Conservation (phyloP, 768 basidiomycete species). For the Cytidiella melzeri region DNA sequence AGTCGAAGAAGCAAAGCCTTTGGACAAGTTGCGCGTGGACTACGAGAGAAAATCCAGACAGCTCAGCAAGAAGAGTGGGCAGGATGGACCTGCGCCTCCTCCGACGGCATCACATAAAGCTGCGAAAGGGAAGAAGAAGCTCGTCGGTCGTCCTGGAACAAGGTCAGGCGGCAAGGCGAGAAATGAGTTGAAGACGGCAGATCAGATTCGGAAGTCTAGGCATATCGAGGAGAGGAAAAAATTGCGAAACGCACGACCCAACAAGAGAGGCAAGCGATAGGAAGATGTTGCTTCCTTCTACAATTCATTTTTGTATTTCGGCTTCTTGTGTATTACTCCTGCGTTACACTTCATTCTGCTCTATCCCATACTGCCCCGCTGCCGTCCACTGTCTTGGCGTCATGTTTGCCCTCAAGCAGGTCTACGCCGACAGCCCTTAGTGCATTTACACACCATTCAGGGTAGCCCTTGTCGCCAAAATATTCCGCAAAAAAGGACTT, state of each 20-base stretch:
- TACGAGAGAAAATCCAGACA: constrained; percentile 72
- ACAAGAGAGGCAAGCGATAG: constrained; percentile 37
- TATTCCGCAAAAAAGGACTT: constrained; percentile 70
- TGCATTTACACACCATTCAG: constrained; percentile 86
- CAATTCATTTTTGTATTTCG: background rate
- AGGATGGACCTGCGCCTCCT: constrained; percentile 22
- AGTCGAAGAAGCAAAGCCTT: constrained; percentile 56
- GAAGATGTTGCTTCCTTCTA: background rate
- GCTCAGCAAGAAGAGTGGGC: constrained; percentile 48
- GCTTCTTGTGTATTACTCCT: background rate
- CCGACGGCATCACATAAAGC: constrained; percentile 15
- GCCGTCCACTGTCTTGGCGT: constrained; percentile 49
- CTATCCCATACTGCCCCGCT: constrained; percentile 81
- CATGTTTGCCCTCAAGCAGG: constrained; percentile 49
- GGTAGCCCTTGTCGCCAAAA: constrained; percentile 74
- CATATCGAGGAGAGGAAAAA: constrained; percentile 57
- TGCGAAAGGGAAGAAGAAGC: constrained; percentile 23
- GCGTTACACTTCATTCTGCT: constrained; percentile 29
- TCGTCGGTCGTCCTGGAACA: constrained; percentile 42
- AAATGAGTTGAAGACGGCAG: constrained; percentile 78
- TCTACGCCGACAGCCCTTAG: constrained; percentile 80
- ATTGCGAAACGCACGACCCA: constrained; percentile 78
- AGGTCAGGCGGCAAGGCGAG: constrained; percentile 63
- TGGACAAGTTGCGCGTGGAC: constrained; percentile 65
- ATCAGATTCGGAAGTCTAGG: constrained; percentile 80